Percentiles rank a stretch among this genome's conserved stretches.
These are phyloP conservation scores for Stagonosporopsis tanaceti DNA, from an alignment of 2,329 filamentous ascomycete species.

Conservation along the genomic window DNA sequence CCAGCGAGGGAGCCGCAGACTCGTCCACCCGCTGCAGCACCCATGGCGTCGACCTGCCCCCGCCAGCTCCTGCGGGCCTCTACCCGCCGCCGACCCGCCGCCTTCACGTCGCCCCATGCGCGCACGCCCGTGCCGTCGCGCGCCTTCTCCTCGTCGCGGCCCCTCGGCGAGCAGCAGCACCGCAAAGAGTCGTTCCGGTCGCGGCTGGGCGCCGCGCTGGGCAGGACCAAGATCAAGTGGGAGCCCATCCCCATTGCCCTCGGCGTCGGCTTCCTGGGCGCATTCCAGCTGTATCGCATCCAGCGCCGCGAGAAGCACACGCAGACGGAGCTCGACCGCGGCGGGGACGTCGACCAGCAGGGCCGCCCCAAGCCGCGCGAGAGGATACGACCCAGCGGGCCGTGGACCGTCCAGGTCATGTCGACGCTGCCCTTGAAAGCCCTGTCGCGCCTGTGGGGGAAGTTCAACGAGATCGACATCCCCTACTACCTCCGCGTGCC, in stretches of 20 bases:
- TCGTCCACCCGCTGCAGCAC: background rate
- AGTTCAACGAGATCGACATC: slow-evolving; percentile 87
- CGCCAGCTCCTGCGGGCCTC: slow-evolving; percentile 33
- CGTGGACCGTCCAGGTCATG: slow-evolving; percentile 94
- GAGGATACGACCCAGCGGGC: slow-evolving; percentile 80
- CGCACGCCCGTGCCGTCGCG: slow-evolving; percentile 32
- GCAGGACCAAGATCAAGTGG: slow-evolving; percentile 78
- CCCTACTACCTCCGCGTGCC: slow-evolving; percentile 88
- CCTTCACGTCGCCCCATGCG: slow-evolving; percentile 25
- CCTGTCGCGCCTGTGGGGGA: slow-evolving; percentile 86
- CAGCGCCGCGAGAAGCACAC: slow-evolving; percentile 59
- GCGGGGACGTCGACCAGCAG: slow-evolving; percentile 56
- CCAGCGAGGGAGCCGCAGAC: too few species aligned
- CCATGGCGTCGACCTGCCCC: slow-evolving; percentile 40
- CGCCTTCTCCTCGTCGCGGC: slow-evolving; percentile 50
- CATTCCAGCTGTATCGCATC: slow-evolving; percentile 84
- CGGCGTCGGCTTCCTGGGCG: slow-evolving; percentile 83
- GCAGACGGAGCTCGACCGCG: slow-evolving; percentile 49
- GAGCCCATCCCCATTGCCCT: slow-evolving; percentile 88
- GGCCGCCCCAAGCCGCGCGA: slow-evolving; percentile 62
- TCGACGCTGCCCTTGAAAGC: slow-evolving; percentile 91
- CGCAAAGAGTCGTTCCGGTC: slow-evolving; percentile 64
- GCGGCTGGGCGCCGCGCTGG: slow-evolving; percentile 65
- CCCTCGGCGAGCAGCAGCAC: slow-evolving; percentile 53
- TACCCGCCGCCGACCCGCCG: slow-evolving; percentile 19